Base-by-base conservation (phyloP, 768 basidiomycete species). In the Chlorophyllum brunneum region DNA sequence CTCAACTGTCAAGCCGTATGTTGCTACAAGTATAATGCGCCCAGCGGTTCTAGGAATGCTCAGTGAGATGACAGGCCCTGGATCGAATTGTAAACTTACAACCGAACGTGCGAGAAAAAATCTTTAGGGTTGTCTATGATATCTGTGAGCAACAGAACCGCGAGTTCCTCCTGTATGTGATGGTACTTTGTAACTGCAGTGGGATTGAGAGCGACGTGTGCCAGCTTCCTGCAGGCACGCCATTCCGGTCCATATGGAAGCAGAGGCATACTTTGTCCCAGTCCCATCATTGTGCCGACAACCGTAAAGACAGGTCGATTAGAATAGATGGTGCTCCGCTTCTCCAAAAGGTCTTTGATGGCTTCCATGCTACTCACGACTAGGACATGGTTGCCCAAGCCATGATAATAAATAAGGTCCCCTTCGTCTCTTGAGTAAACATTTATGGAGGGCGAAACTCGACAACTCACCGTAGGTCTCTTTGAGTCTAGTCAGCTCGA, bases 1-100 rank as follows among this genome's bases (percentile, higher is more conserved):
- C 55, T 74, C 68, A 6, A 82, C 79, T 48, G 78, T 69, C 44
- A 80, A 79, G 18, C 81, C 81, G 51, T 83, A 80, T 2, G 79
- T 75, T 5, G 81, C 66, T 20, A 72, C 68, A 40, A 83, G 57
- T 22, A 83, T 81, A 40, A 82, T 75, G 9, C 74, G 71, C 4
- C 81, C 80, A 8, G 80, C 75, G 23, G 77, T 65, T 34, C 77
- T 79, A 34, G 10, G 11, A 7, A 51, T 22, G 4, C 23, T 20
- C 31, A 43, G 39, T 20, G 56, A 30, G 56, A 51, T 27, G 11
- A 40, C 20, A 40, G 38, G n/a, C 10, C 46, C 8, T 36, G 37
- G n/a, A n/a, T n/a, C n/a, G n/a, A n/a, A n/a, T n/a, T n/a, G n/a
- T n/a, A n/a, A n/a, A n/a, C 26, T 10, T 31, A 45, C 43, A 45